Conservation (phyloP, 257 asterid species). For the Solanum piurae region DNA sequence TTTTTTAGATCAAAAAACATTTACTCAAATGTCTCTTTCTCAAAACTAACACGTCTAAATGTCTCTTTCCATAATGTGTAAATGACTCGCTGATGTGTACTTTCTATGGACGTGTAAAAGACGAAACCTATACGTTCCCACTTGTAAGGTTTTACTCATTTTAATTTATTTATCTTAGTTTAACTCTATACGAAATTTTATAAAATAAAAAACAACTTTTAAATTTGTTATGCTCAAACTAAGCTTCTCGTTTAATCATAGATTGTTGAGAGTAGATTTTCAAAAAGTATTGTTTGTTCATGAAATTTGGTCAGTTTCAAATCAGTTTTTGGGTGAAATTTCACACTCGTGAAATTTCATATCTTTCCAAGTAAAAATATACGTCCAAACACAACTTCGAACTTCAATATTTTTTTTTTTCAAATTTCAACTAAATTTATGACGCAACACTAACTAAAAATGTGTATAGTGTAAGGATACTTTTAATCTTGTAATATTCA, state of each 20-base stretch:
- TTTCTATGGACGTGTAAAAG: background rate
- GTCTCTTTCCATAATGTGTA: background rate
- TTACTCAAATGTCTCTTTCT: background rate
- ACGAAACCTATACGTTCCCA: background rate
- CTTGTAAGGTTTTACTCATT: background rate
- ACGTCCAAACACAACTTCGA: background rate
- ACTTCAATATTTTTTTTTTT: no score
- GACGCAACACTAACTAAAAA: background rate
- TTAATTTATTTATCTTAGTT: background rate
- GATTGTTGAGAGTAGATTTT: no score
- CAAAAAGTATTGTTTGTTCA: background rate
- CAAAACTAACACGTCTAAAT: background rate
- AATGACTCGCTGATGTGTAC: background rate
- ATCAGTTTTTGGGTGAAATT: background rate
- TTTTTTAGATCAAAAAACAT: background rate
- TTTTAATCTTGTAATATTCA: background rate
- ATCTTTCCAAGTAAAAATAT: background rate
- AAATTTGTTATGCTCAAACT: background rate
- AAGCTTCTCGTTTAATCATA: background rate
- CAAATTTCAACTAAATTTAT: no score
- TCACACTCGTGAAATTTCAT: background rate
- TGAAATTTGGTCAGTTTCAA: background rate
- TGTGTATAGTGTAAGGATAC: background rate
- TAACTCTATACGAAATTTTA: background rate
- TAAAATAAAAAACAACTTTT: background rate